Percentiles rank a stretch among this genome's conserved stretches.
These are phyloP conservation scores for Penicillium sp. DNA, from an alignment of 2,329 filamentous ascomycete species.

Conservation along the genomic window DNA sequence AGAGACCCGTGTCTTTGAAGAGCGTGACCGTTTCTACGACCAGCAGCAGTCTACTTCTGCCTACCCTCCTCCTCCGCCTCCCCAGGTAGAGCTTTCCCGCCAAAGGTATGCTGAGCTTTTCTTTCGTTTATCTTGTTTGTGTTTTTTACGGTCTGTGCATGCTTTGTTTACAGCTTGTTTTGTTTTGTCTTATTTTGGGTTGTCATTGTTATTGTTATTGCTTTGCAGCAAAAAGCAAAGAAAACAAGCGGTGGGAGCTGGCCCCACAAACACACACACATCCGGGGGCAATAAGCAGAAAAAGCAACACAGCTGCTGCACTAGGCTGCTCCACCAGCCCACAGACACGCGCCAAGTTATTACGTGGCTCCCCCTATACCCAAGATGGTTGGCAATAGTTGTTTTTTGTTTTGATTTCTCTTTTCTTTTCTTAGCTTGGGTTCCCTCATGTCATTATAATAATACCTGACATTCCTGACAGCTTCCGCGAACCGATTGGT, in stretches of 20 bases:
- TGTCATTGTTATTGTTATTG: constrained; percentile 3
- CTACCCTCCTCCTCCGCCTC: constrained; percentile 33
- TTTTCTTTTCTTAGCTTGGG: constrained; percentile 17
- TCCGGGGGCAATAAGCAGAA: neutral
- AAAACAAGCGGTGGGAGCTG: constrained; percentile 15
- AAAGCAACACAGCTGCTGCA: constrained; percentile 1
- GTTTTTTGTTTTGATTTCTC: constrained; percentile 18
- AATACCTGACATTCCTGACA: constrained; percentile 32
- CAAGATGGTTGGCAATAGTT: constrained; percentile 14
- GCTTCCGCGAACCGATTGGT: constrained; percentile 54
- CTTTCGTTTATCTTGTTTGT: constrained; percentile 13
- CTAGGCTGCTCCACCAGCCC: constrained; percentile 10
- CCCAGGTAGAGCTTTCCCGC: constrained; percentile 49
- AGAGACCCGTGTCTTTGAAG: constrained; percentile 36
- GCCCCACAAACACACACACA: constrained; percentile 2
- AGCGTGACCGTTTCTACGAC: constrained; percentile 31
- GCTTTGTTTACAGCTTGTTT: neutral
- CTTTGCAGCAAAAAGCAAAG: constrained; percentile 3
- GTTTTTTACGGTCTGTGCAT: neutral
- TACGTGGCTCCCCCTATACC: constrained; percentile 15
- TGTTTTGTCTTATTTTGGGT: neutral
- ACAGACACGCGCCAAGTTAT: constrained; percentile 12
- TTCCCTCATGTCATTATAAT: constrained; percentile 11
- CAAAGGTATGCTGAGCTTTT: constrained; percentile 44
- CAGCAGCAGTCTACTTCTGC: neutral